Base-by-base conservation (phyloP, 108 stramenopile species). In the Epithemia pelagica region DNA sequence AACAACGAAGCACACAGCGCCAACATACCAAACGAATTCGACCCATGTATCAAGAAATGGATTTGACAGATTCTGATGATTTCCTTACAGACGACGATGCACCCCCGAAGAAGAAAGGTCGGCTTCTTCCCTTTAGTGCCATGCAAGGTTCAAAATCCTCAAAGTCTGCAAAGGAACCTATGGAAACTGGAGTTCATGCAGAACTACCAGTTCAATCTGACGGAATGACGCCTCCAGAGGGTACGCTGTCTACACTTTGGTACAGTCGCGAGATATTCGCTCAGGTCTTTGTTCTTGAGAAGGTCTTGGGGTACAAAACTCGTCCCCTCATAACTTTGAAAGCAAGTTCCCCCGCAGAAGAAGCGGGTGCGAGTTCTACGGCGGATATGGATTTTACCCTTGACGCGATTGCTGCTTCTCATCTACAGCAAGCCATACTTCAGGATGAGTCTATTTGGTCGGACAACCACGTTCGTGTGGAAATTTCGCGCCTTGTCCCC, bases 221-320 rank as follows among this genome's bases (percentile, higher is more conserved):
- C 33, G 24, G 10, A 20, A 31, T 53, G 23, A 25, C 33, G 26
- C 23, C 59, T 20, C 56, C 56, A n/a, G 56, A 58, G 21, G 89
- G 89, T 1, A 65, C 64, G 0, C 66, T 90, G 30, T 32, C 75
- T 23, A 79, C 85, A 26, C 74, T 94, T 18, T 94, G 92, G 92
- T 90, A 94, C 63, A 89, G 88, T 19, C 74, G 80, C 56, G 92
- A 94, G 74, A 33, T 55, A 0, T 84, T 89, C 61, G 59, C 83
- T 22, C 77, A 89, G 64, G 77, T 88, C 20, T 94, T 81, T 67
- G 92, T 90, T 0, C 53, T 94, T 57, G 92, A 94, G 55, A 94
- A 94, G 69, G 76, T 90, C 61, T 54, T 87, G 2, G 89, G 78
- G 1, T 94, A 84, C 85, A 94, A 85, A 65, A 80, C 77, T 19